A percentile compares a stretch with the other conserved stretches of the same genome.
Conservation (phyloP, 139 green algal genomes). For the Zygnema cylindricum region DNA sequence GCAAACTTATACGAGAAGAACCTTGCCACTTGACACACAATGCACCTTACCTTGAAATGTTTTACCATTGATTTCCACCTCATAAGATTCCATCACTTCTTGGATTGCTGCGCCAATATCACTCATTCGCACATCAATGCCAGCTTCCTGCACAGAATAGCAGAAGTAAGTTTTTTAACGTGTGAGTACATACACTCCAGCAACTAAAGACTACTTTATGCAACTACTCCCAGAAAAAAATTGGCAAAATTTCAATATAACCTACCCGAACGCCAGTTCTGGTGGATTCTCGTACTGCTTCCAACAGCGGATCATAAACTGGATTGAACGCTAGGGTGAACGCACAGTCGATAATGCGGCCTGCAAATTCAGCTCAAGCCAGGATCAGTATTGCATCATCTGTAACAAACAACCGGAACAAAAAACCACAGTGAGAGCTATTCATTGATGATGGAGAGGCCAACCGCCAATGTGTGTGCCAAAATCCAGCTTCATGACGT, state of each 20-base stretch:
- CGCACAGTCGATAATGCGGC: constrained; percentile 95
- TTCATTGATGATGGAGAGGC: background rate
- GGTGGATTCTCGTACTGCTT: constrained; percentile 91
- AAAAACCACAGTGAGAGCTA: no score
- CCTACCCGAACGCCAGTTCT: constrained; percentile 81
- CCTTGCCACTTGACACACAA: no score
- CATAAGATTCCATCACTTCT: constrained; percentile 86
- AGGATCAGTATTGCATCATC: background rate
- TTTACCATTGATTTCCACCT: constrained; percentile 95
- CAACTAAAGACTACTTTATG: no score
- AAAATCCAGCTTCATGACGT: constrained; percentile 98
- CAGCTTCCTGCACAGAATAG: constrained; percentile 72
- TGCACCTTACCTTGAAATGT: constrained; percentile 71
- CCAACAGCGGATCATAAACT: constrained; percentile 85
- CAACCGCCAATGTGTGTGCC: constrained; percentile 68
- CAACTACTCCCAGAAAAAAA: no score
- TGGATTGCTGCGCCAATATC: constrained; percentile 93
- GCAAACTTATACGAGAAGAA: no score
- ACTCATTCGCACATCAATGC: constrained; percentile 94
- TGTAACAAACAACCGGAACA: no score
- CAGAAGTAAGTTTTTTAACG: no score
- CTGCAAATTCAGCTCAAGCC: constrained; percentile 10
- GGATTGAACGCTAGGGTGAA: constrained; percentile 96
- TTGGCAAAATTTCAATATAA: no score
- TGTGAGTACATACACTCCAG: no score